Conservation (phyloP, 305 asterid species). For the Euphrasia arctica region DNA sequence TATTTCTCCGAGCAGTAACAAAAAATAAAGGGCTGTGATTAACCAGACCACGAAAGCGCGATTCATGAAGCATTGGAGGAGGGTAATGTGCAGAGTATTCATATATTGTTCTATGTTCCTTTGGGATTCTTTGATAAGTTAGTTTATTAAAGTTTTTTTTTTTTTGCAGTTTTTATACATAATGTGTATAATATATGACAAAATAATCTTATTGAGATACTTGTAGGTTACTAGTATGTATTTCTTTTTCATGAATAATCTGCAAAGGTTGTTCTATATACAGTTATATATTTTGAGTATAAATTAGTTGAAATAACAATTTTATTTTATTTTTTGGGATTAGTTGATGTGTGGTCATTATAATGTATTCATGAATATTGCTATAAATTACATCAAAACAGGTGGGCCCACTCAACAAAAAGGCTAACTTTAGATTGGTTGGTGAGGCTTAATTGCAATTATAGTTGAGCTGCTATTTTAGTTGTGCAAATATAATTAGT, state of each 20-base stretch:
- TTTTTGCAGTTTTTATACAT: not conserved
- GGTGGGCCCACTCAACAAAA: too few species aligned
- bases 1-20: not conserved
- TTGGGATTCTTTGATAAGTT: not conserved
- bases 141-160: not conserved
- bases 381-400: too few species aligned
- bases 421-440: too few species aligned
- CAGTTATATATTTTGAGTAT: too few species aligned
- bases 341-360: too few species aligned
- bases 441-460: too few species aligned
- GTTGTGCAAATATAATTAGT: too few species aligned
- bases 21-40: not conserved
- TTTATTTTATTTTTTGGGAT: too few species aligned
- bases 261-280: not conserved
- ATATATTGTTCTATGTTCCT: not conserved
- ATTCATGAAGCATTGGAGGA: not conserved
- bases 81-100: constrained; percentile 37
- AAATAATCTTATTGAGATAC: not conserved
- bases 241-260: not conserved
- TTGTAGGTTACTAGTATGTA: not conserved
- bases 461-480: too few species aligned
- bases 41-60: not conserved
- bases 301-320: too few species aligned
- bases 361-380: too few species aligned
- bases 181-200: not conserved